Evolutionary conservation across 148 eudicot species (phyloP), one percentile per base, ranked within the genome.

Genomic region (Rhododendron simsii): DNA sequence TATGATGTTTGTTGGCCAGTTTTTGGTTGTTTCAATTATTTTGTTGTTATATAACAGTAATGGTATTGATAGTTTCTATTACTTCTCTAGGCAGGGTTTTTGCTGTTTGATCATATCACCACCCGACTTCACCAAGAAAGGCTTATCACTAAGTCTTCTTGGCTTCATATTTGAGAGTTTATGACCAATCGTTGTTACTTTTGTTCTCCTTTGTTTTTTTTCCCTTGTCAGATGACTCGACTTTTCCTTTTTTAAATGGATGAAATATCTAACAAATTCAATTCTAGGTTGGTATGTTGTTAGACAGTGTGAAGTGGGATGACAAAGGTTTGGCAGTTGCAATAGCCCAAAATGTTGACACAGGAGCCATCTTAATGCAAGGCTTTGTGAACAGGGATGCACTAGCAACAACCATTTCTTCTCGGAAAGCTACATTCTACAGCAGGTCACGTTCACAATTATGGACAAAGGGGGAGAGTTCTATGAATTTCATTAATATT

Each of bases 321-420:
- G 98, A 95, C 44, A 96, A 95, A 87, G 99, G 99, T 81, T 93
- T 96, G 93, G 99, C 98, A 28, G 99, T 96, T 88, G 99, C 95
- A 79, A 96, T 96, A 86, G 99, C 99, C 90, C 99, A 96, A 92
- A 93, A 96, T 88, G 93, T 94, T 87, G 98, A 96, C 87, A 93
- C 98, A 0, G 98, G 99, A 90, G 98, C 98, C 48, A 91, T 96
- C 83, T 91, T 96, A 89, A 96, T 96, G 99, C 99, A 96, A 96
- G 98, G 99, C 55, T 96, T 96, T 92, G 92, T 89, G 85, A 96
- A 95, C 87, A 94, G 93, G 89, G 98, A 95, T 51, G 99, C 99
- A 35, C 93, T 96, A 26, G 92, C 91, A 73, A 86, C 88, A n/a
- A 94, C 98, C 39, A 91, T 96, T 86, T 91, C 95, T 63, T 94